Conservation (phyloP, 2,329 filamentous ascomycete genomes). For the Cercospora sp. region DNA sequence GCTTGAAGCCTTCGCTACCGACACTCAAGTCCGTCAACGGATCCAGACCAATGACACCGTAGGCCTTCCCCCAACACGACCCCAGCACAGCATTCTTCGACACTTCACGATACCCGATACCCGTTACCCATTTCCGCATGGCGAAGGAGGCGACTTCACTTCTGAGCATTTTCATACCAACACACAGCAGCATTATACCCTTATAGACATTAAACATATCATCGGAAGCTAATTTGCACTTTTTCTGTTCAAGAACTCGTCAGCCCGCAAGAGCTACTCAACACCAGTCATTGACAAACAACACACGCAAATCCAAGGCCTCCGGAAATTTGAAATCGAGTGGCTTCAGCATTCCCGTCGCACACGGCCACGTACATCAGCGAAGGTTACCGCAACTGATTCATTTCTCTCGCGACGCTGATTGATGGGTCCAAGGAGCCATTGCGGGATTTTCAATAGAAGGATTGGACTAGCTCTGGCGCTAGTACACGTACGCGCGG, state of each 20-base stretch:
- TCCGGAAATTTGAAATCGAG: slow-evolving; percentile 6
- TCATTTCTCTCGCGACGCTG: slow-evolving; percentile 16
- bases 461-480: not conserved
- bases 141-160: slow-evolving; percentile 4
- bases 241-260: slow-evolving; percentile 10
- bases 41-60: slow-evolving; percentile 27
- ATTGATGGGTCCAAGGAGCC: not conserved
- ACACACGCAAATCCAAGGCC: not conserved
- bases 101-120: not conserved
- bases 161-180: not conserved
- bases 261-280: slow-evolving; percentile 1
- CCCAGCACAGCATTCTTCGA: not conserved
- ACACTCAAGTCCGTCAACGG: slow-evolving; percentile 23
- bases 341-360: slow-evolving; percentile 15
- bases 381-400: slow-evolving; percentile 20
- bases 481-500: not conserved
- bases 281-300: not conserved
- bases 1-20: slow-evolving; percentile 60
- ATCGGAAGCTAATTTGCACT: slow-evolving; percentile 15
- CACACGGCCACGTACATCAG: slow-evolving; percentile 16
- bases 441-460: not conserved
- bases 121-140: not conserved
- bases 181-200: not conserved
- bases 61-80: slow-evolving; percentile 13
- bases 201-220: slow-evolving; percentile 1